Evolutionary conservation across 441 rosid genomes (phyloP).

Genomic region (Rhodomyrtus psidioides): DNA sequence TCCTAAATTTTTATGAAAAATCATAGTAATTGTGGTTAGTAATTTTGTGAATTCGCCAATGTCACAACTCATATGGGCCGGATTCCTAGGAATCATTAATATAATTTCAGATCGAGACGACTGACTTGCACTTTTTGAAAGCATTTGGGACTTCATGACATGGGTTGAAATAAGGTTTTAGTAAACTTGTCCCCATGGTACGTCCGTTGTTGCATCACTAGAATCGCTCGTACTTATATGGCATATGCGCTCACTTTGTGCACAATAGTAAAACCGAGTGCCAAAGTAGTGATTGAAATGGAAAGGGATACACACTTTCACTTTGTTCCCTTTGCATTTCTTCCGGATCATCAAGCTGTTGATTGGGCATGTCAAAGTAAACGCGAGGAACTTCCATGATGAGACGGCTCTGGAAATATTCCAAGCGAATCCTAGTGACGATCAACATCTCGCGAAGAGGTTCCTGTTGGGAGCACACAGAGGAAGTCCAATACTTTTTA

Average conservation of each 20-base stretch:
- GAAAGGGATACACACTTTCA: too few species aligned
- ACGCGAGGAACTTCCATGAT: not conserved
- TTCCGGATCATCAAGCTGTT: not conserved
- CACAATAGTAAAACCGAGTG: not conserved
- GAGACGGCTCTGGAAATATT: not conserved
- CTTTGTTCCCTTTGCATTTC: not conserved
- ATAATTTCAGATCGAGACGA: not conserved
- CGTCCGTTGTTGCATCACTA: not conserved
- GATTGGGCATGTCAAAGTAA: not conserved
- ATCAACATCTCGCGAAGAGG: not conserved
- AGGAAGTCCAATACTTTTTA: too few species aligned
- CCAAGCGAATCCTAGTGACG: accelerated
- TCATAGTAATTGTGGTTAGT: not conserved
- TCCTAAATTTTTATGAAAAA: not conserved
- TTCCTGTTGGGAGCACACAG: too few species aligned
- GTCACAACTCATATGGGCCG: too few species aligned
- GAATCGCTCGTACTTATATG: not conserved
- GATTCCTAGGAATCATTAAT: too few species aligned
- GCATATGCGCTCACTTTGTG: not conserved
- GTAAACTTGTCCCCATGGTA: not conserved
- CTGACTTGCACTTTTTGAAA: accelerated
- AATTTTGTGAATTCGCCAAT: too few species aligned
- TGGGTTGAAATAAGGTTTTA: not conserved
- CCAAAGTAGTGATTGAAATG: not conserved
- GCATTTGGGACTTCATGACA: accelerated